Base-by-base conservation (phyloP, 192 early-diverging fungal genomes). In the Backusella australiensis region DNA sequence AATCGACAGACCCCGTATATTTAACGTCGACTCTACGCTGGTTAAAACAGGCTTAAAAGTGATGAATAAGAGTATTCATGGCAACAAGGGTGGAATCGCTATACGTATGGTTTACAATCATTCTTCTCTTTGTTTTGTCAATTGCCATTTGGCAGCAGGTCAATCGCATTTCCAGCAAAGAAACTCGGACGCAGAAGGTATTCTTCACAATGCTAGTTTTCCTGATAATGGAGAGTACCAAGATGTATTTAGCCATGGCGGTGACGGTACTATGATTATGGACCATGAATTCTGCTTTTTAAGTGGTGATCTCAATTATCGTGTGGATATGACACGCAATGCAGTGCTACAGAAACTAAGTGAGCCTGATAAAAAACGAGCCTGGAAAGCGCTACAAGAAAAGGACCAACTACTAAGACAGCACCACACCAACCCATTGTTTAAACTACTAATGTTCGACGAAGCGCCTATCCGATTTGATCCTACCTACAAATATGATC, bases 401-500 rank as follows among this genome's bases (percentile, higher is more conserved):
- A 75, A 88, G 34, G 92, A 95, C 82, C 93, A 94, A 82, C 82
- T 94, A 14, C 35, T 79, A 23, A 82, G 73, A 69, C 83, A 87
- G 77, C 67, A 78, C 72, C 32, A 69, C 59, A 82, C 75, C 36
- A 89, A 96, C 74, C 84, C 92, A 9, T 78, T 87, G 26, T 97
- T 96, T 84, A 92, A 91, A 11, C 81, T 99, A 65, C 82, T 90
- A 7, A 80, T 84, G 6, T 98, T 96, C 74, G 74, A 78, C 63
- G 98, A 99, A 85, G 87, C 89, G 14, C 89, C 88, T 34, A 83
- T 97, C 49, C 75, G 71, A 35, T 99, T 99, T 83, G 90, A 86
- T 8, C 98, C 98, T 0, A 99, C 98, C 2, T 99, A 98, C 91
- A 99, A 99, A 84, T 99, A 96, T 80, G 93, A 99, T 76, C 89